Conservation (phyloP, 352 stramenopile genomes). For the Peronospora belbahrii region DNA sequence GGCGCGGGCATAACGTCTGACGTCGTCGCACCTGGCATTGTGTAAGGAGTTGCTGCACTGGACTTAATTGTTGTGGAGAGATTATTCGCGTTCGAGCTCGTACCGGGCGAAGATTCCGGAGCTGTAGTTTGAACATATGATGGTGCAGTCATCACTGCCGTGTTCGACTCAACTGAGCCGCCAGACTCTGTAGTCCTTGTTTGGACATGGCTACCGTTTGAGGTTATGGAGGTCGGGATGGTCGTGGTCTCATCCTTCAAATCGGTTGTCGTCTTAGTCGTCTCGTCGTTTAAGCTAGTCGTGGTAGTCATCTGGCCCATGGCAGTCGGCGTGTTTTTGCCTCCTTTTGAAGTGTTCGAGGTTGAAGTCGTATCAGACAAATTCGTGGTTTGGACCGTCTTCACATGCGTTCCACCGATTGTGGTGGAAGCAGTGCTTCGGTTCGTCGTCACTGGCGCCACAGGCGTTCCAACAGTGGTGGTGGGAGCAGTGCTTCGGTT, state of each 20-base stretch:
- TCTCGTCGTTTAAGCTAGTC: slow-evolving; percentile 4
- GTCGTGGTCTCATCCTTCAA: slow-evolving; percentile 13
- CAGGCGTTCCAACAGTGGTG: no score
- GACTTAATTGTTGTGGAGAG: no score
- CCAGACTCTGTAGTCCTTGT: slow-evolving; percentile 18
- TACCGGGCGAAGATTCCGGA: slow-evolving; percentile 8
- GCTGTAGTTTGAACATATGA: slow-evolving; percentile 13
- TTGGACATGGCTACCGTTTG: slow-evolving; percentile 3
- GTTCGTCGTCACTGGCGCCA: no score
- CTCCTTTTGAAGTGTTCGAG: neutral
- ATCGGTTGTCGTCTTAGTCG: slow-evolving; percentile 4
- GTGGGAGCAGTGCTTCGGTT: no score
- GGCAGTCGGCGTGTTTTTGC: slow-evolving; percentile 5
- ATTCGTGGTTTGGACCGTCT: no score
- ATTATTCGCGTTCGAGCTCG: no score
- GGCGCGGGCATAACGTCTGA: no score
- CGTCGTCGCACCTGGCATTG: slow-evolving; percentile 6
- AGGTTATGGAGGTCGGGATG: neutral
- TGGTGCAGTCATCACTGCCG: slow-evolving; percentile 11
- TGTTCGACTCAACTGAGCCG: no score
- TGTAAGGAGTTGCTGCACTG: neutral
- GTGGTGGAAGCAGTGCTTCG: no score
- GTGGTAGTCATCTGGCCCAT: slow-evolving; percentile 14
- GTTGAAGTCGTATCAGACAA: no score
- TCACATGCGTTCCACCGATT: no score